Evolutionary conservation across 2,329 filamentous ascomycete genomes (phyloP), one percentile per base, ranked within the genome.

Genomic region (Pestalotiopsis sp.): DNA sequence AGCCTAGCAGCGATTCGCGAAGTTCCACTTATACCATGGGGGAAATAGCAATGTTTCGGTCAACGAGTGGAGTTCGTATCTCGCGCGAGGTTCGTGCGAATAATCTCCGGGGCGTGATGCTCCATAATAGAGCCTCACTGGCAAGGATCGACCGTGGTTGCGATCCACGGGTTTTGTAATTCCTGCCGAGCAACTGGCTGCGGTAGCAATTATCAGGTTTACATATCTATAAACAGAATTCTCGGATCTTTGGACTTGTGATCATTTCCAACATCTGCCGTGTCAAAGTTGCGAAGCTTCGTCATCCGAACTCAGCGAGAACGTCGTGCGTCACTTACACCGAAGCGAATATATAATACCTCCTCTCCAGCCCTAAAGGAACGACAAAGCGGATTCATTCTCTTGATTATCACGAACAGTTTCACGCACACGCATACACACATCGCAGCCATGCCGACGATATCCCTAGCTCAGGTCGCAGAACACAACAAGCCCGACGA

Each of bases 181-280:
- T 31, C 36, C 61, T 23, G 14, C 41, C 39, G 25, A 64, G 25
- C 61, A 31, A 64, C 11, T 64, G 61, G 61, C 61, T 52, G 41
- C 39, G 14, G 31, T 11, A 36, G 31, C 27, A 52, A 25, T n/a
- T 13, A 20, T 2, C 4, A 23, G 39, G 11, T 11, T 25, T n/a
- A 20, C 49, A 64, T 64, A 64, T 64, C 61, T 64, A 64, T 23
- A 39, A 62, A 38, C 61, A 49, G 25, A 39, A 12, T 45, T 64
- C 61, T 64, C 61, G 38, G 31, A 17, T 38, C 14, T 62, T 36
- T 38, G 20, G 14, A 62, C 20, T 62, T 31, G 25, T 36, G 31
- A 23, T 52, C 31, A 20, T 39, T 36, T 39, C 13, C 20, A 36
- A 36, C 27, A 39, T 62, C 36, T 59, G 57, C 17, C 17, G 45